phyloP scores from a whole-genome alignment of 164 flowering plant genomes.

The Liquidambar formosana region DNA sequence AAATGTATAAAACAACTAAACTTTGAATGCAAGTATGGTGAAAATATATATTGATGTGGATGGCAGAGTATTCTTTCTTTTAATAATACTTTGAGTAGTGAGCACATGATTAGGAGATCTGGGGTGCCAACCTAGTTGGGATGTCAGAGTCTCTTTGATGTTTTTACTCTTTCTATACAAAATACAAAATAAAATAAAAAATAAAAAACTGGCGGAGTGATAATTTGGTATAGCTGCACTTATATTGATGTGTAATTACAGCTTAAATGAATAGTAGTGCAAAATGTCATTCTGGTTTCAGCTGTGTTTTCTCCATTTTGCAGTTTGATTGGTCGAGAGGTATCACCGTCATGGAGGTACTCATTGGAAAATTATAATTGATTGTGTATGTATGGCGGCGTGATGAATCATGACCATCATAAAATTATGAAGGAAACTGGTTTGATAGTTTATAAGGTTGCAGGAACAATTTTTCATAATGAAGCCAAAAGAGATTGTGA shows the following conservation, averaged over 20 bases:
- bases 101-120: too few species aligned
- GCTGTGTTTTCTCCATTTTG: slow-evolving; percentile 23
- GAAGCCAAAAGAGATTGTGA: slow-evolving; percentile 65
- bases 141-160: too few species aligned
- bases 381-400: neutral
- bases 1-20: too few species aligned
- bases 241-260: neutral
- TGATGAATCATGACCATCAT: neutral
- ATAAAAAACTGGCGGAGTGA: too few species aligned
- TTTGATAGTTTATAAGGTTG: slow-evolving; percentile 17
- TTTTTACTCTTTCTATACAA: too few species aligned
- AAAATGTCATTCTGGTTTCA: too few species aligned
- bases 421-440: neutral
- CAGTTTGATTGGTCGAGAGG: slow-evolving; percentile 79
- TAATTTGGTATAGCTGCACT: neutral
- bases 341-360: slow-evolving; percentile 73
- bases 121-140: too few species aligned
- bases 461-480: slow-evolving; percentile 88
- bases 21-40: too few species aligned
- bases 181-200: too few species aligned
- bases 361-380: neutral
- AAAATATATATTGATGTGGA: too few species aligned
- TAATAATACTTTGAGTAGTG: too few species aligned
- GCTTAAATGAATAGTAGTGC: neutral
- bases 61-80: too few species aligned